Evolutionary conservation across 202 grass and related monocot species (phyloP).

Genomic region (Digitaria exilis): DNA sequence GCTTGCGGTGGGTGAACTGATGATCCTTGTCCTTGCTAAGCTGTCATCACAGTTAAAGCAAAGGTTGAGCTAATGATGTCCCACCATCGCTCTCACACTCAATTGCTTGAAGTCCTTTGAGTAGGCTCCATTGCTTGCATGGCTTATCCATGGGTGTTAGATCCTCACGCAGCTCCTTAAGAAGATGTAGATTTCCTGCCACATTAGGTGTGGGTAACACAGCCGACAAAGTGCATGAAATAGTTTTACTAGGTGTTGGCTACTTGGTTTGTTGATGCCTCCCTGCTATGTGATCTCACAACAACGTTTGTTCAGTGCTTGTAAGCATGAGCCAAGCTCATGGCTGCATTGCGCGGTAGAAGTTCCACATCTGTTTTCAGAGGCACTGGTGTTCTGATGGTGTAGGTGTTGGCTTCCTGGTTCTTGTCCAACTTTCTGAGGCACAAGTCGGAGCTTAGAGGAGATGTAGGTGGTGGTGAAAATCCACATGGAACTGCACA

Average conservation of each 20-base stretch:
- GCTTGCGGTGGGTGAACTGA: not conserved
- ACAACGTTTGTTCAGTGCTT: not conserved
- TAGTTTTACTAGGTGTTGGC: not conserved
- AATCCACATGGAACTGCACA: not conserved
- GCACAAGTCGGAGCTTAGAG: too few relatives aligned
- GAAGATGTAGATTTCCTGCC: not conserved
- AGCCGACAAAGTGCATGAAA: not conserved
- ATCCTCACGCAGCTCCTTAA: not conserved
- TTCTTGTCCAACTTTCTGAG: not conserved
- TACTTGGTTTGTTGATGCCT: not conserved
- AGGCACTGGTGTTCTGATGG: not conserved
- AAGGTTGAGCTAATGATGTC: not conserved
- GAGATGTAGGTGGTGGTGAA: not conserved
- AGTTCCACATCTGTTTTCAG: not conserved
- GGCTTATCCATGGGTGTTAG: not conserved
- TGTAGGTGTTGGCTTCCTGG: not conserved
- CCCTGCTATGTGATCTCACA: not conserved
- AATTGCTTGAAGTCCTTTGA: not conserved
- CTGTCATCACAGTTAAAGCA: not conserved
- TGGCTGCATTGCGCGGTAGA: not conserved
- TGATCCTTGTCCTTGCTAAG: not conserved
- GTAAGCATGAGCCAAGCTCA: not conserved
- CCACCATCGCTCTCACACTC: not conserved
- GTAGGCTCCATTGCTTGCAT: not conserved
- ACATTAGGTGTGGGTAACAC: not conserved